Evolutionary conservation across 345 rosid genomes (phyloP).

Genomic region (Gossypium bickii): DNA sequence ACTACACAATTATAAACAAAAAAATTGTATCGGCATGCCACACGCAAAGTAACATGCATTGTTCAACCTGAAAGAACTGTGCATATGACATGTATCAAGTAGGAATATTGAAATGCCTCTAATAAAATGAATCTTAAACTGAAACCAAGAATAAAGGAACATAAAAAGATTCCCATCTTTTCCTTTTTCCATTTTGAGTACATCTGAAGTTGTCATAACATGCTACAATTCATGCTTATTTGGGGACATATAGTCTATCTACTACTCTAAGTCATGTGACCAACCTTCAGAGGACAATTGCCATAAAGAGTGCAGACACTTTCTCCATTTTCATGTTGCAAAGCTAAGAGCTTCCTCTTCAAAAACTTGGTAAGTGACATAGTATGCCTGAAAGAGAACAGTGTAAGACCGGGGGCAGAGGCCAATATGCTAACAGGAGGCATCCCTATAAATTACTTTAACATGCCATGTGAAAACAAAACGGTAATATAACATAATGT

Average conservation of each 20-base stretch:
- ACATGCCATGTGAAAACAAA: neutral
- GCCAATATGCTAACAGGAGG: neutral
- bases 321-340: conserved; percentile 64
- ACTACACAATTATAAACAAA: neutral
- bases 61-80: neutral
- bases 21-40: neutral
- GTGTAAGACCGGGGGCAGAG: neutral
- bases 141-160: neutral
- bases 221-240: neutral
- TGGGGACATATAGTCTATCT: neutral
- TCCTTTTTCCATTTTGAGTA: neutral
- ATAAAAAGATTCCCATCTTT: too few relatives aligned
- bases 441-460: neutral
- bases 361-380: conserved; percentile 57
- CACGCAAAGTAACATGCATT: neutral
- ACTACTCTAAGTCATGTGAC: conserved; percentile 5
- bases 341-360: conserved; percentile 55
- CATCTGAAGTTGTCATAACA: neutral
- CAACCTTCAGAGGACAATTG: conserved; percentile 44
- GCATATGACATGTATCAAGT: neutral
- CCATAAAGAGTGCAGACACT: conserved; percentile 65
- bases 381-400: conserved; percentile 52
- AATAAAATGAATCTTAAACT: neutral
- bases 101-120: neutral
- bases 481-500: neutral